These are phyloP conservation scores for Ceratocystis smalleyi DNA, from an alignment of 2,329 filamentous ascomycete species.

Conservation along the genomic window DNA sequence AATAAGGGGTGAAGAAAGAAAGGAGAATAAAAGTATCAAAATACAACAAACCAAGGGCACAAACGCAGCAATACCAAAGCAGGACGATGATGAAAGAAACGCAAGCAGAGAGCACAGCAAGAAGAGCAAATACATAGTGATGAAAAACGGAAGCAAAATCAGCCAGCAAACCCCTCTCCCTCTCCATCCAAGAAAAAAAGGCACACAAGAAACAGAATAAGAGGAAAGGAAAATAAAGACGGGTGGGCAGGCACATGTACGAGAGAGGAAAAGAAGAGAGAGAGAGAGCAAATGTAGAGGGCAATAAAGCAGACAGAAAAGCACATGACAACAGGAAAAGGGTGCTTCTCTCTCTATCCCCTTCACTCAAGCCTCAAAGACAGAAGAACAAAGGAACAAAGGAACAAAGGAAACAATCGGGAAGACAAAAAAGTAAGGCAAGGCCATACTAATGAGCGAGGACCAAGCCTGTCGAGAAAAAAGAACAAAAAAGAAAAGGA, in stretches of 20 bases:
- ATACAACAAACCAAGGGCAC: conserved; percentile 15
- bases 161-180: conserved; percentile 9
- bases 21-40: conserved; percentile 15
- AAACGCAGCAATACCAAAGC: background rate
- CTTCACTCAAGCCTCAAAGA: background rate
- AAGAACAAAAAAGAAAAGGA: background rate
- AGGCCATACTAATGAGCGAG: background rate
- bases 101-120: conserved; percentile 10
- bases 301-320: background rate
- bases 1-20: conserved; percentile 10
- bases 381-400: background rate
- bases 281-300: background rate
- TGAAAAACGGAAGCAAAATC: conserved; percentile 10
- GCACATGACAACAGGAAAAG: background rate
- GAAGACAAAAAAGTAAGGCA: background rate
- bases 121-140: conserved; percentile 9
- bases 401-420: background rate
- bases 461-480: background rate
- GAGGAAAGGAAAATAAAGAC: background rate
- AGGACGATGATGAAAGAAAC: conserved; percentile 14
- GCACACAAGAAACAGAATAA: background rate
- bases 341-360: too few relatives aligned
- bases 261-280: background rate
- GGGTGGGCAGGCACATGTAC: background rate
- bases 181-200: conserved; percentile 5